Conservation (phyloP, 208 protist species). For the Crithidia fasciculata region DNA sequence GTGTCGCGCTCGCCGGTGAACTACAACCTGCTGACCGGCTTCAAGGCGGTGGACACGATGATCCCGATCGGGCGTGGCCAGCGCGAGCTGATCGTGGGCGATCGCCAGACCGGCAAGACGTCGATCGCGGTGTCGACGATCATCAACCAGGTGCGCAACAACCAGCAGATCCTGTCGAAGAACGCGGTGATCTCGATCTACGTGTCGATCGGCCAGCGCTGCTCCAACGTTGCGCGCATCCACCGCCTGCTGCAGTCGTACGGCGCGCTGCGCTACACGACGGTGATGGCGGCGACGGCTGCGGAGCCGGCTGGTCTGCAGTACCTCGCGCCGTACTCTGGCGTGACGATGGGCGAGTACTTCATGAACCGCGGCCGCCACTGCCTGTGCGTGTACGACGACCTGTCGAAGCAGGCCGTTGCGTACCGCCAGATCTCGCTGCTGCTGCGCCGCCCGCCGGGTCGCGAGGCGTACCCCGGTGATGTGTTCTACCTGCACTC, state of each 20-base stretch:
- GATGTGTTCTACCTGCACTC: constrained; percentile 97
- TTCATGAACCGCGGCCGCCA: constrained; percentile 94
- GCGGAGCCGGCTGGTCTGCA: constrained; percentile 91
- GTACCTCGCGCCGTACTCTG: constrained; percentile 93
- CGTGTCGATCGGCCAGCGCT: constrained; percentile 93
- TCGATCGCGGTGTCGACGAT: constrained; percentile 94
- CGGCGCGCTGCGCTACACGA: constrained; percentile 90
- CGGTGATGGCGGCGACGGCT: constrained; percentile 92
- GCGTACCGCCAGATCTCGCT: constrained; percentile 95
- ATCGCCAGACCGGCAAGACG: constrained; percentile 95
- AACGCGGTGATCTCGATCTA: constrained; percentile 94
- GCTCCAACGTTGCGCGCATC: constrained; percentile 94
- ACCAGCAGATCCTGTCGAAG: constrained; percentile 87
- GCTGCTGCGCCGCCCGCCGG: constrained; percentile 91
- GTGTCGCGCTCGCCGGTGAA: constrained; percentile 91
- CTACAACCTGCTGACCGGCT: constrained; percentile 94
- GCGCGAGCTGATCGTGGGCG: constrained; percentile 94
- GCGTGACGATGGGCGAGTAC: constrained; percentile 92
- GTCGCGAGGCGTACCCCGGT: constrained; percentile 94
- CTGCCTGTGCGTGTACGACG: constrained; percentile 93
- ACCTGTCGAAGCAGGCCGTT: constrained; percentile 95
- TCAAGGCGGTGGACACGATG: constrained; percentile 94
- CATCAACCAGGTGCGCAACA: constrained; percentile 93
- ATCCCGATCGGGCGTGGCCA: constrained; percentile 94
- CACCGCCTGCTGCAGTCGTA: constrained; percentile 80